Evolutionary conservation across 148 eudicot genomes (phyloP).

Genomic region (Camellia lanceoleosa): DNA sequence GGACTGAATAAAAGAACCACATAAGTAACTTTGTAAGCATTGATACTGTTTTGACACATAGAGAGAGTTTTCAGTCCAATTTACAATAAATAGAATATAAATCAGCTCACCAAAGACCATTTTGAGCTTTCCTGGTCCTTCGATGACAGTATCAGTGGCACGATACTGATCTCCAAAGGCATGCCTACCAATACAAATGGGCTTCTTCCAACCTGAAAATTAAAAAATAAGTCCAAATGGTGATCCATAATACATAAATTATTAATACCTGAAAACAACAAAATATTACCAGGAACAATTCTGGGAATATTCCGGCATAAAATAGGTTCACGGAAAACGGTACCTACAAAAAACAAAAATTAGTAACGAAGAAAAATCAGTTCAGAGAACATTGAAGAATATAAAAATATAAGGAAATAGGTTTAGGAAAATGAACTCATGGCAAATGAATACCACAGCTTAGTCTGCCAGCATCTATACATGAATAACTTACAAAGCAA

Average conservation of each 20-base stretch:
- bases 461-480: constrained; percentile 4
- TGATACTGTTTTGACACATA: background rate
- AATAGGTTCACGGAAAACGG: constrained; percentile 79
- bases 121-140: constrained; percentile 75
- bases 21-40: background rate
- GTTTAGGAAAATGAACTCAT: background rate
- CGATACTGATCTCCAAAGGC: constrained; percentile 86
- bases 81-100: background rate
- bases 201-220: constrained; percentile 62
- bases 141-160: constrained; percentile 57
- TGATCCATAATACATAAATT: background rate
- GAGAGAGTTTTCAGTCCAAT: background rate
- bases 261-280: background rate
- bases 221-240: constrained; percentile 3
- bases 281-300: constrained; percentile 53
- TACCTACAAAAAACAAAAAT: constrained; percentile 34
- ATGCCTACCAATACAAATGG: constrained; percentile 76
- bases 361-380: constrained; percentile 6
- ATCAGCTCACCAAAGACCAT: constrained; percentile 62
- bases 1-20: constrained; percentile 30
- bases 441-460: background rate
- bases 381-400: background rate
- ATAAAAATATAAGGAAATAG: constrained; percentile 7
- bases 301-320: constrained; percentile 66
- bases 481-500: background rate